Base-by-base conservation (phyloP, 768 basidiomycete species). In the Trametes villosa region DNA sequence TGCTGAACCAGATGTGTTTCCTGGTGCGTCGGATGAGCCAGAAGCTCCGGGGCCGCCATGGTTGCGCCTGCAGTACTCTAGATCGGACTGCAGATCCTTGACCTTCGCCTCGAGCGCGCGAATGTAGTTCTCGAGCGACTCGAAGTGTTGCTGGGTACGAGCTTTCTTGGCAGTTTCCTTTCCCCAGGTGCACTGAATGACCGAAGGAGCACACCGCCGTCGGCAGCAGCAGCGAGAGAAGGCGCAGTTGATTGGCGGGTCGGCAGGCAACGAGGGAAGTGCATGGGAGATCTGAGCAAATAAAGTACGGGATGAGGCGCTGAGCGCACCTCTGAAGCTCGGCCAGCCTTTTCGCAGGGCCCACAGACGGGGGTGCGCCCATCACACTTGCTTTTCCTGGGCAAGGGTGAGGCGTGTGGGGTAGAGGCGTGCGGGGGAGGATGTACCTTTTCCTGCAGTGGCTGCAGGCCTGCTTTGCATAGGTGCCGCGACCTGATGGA, bases 321-420 rank as follows among this genome's bases (percentile, higher is more conserved):
- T n/a, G 26, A 17, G 59, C 67, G 36, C 36, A 68, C 68, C 65
- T 70, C 68, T 27, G 67, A 64, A 13, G 67, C 68, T 13, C 64
- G 59, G 36, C 71, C 72, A 0, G 71, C 66, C 20, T 60, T 49
- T 3, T 55, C 64, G 57, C 74, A 75, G 7, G 74, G 66, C 4
- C 70, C 68, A 42, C 74, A 75, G 9, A 69, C 63, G 1, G 74
- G 74, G 22, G 69, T 62, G 24, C 65, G 53, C 11, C 74, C 74
- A 47, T 75, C 73, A 59, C 74, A 75, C 44, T 71, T 74, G 50
- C 70, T 71, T 61, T 75, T 75, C 40, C 74, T 74, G 55, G 8
- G 53, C 3, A 24, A 9, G 17, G n/a, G 18, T 13, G 15, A 13
- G 33, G 38, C 20, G 4, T 27, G 24, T 33, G 13, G 46, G 42